Base-by-base conservation (phyloP, 1,284 basidiomycete genomes). In the Tilletia walkeri region DNA sequence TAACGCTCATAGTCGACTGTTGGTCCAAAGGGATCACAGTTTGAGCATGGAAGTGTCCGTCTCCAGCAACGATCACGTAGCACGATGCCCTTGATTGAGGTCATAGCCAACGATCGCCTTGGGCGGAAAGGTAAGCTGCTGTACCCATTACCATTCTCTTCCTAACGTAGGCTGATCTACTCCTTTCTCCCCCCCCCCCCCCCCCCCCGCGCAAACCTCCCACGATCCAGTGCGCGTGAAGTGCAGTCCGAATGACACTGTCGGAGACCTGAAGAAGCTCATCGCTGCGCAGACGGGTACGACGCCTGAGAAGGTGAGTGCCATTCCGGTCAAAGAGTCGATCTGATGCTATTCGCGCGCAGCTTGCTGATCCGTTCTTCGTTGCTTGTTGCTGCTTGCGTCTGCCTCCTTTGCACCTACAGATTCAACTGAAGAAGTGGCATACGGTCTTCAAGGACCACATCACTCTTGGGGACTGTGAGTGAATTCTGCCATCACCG, bases 361-460 rank as follows among this genome's bases (percentile, higher is more conserved):
- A 30, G 24, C 24, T 30, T 30, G 24, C 24, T 30, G 24, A 30
- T 14, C 18, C 14, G 34, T 63, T 63, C 59, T 30, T 30, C 24
- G 24, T 30, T 30, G 24, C 24, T 30, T 30, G 24, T 30, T 10
- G 16, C 54, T 56, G 16, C 20, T 24, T 30, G n/a, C 54, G 6
- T 14, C 20, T 56, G 10, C 34, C 24, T 24, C 16, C 54, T 56
- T 30, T 34, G n/a, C 34, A 34, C 20, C n/a, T 34, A 59, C 95
- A 98, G 88, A 97, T 99, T 73, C 89, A 91, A 80, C 86, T 99
- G 68, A 99, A 97, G 89, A 98, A 98, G 88, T 97, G 94, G 94
- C 78, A 78, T 45, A 73, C 69, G 10, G 74, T 76, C 3, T 81
- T 79, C 76, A 85, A 84, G 74, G 81, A 85, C 66, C 84, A 97